Evolutionary conservation across 768 basidiomycete species (phyloP), one percentile per base, ranked within the genome.

Genomic region (Amanita rimosa): DNA sequence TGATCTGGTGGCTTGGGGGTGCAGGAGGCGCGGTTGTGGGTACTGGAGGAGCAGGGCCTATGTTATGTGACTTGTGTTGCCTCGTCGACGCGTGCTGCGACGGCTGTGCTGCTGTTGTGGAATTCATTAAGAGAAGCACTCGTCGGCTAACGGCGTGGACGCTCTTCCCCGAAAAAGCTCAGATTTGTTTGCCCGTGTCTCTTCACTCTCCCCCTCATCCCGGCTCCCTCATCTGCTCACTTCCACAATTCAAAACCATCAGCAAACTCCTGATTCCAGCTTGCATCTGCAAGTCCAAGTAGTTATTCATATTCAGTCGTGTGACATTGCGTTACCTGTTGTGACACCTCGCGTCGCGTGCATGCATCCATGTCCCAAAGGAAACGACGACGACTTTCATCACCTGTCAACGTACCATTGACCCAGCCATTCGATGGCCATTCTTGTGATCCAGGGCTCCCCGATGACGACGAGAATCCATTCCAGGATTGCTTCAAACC

Each of bases 351-450:
- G 50, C 50, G 50, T 51, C 38, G 43, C 43, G 44, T 35, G 26
- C 26, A 27, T 1, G 6, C 24, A 8, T 60, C 64, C 49, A 59
- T 57, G 36, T 76, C 74, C 4, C 57, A 66, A 8, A 66, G 67
- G 35, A 85, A 85, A 62, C 70, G 78, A 17, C 75, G 75, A 54
- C 70, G 83, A 36, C 69, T 83, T 24, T 81, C 81, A 0, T 83
- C 82, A 0, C 81, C 83, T 1, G 76, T 76, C 17, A 81, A 79
- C 52, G 82, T 83, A 52, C 66, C 71, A 40, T 73, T 73, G 53
- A 27, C 27, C 27, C 27, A 0, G 24, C 7, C 24, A 26, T 6
- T 6, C 3, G 24, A 26, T 26, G 22, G 5, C 22, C 5, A 22
- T 22, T 22, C 22, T 22, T 22, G 22, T 22, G 24, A 1, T 6